Evolutionary conservation across 1,284 basidiomycete species (phyloP), one percentile per base, ranked within the genome.

Genomic region (Ustilago crameri): DNA sequence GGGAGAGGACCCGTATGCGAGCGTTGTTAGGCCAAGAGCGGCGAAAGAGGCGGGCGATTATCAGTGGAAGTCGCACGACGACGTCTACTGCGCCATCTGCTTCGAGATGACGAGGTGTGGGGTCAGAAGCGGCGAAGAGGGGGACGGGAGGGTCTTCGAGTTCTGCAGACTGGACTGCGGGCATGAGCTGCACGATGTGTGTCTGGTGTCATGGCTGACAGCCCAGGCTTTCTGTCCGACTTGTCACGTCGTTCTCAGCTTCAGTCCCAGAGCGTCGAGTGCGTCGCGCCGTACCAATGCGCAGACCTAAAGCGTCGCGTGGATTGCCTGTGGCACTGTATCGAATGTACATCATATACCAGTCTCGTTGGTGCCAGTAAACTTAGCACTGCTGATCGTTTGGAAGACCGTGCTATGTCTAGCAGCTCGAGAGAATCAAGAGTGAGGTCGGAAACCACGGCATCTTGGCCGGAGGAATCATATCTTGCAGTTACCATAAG

Each of bases 211-310:
- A 5, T 74, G 71, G 71, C 47, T 75, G 30, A 72, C 69, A 4
- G 62, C 64, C 2, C 72, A 76, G 44, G 72, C 75, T 1, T 76
- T 76, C 27, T 76, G 75, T 51, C 75, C 75, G 1, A 71, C 72
- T 5, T 74, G 72, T 42, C 72, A 74, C 47, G 62, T 65, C 27
- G 70, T 73, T 7, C 60, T 73, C 15, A 67, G 64, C 34, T 63
- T 73, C 49, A 72, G 58, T 30, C 69, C 69, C 12, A 47, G 68
- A 20, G 35, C 51, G 9, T 9, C 51, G 1, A 7, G 46, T 8
- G 27, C 49, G 0, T 18, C 50, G 45, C 17, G 48, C 34, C 38
- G 42, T 32, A 18, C 17, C 17, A 42, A 37, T 14, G 32, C 47
- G 14, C 46, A 44, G 45, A 42, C 26, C 14, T 55, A 40, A 56